phyloP scores from a whole-genome alignment of 2,329 filamentous ascomycete species.

The Beauveria asiatica region DNA sequence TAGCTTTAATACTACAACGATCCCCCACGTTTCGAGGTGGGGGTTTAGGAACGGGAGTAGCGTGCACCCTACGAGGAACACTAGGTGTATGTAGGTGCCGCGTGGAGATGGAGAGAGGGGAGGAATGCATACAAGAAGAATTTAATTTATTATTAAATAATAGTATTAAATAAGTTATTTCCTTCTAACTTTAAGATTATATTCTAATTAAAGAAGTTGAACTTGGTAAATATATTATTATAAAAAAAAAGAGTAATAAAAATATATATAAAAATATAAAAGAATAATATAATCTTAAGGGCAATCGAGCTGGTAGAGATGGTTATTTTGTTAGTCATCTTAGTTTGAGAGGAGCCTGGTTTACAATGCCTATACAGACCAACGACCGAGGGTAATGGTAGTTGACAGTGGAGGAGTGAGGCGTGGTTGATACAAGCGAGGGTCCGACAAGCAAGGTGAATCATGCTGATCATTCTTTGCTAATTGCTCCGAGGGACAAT shows the following conservation, averaged over 20 bases:
- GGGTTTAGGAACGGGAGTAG: not conserved
- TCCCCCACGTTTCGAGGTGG: slow-evolving; percentile 1
- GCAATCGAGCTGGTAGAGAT: not conserved
- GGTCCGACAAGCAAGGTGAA: not conserved
- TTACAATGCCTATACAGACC: not conserved
- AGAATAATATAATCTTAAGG: no score
- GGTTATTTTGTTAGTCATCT: no score
- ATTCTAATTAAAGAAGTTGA: no score
- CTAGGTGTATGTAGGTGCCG: not conserved
- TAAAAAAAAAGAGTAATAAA: no score
- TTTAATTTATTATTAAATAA: no score
- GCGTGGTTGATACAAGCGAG: not conserved
- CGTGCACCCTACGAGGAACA: not conserved
- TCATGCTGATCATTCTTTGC: not conserved
- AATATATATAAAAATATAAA: no score
- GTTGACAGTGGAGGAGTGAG: not conserved
- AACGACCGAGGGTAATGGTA: not conserved
- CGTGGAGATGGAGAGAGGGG: not conserved
- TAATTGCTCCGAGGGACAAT: no score
- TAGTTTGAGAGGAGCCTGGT: not conserved
- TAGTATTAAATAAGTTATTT: no score
- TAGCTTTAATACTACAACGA: not conserved
- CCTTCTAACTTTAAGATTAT: no score
- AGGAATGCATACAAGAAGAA: no score
- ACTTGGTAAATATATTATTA: no score